Base-by-base conservation (phyloP, 2,329 filamentous ascomycete genomes). In the Tolypocladium tundrense region DNA sequence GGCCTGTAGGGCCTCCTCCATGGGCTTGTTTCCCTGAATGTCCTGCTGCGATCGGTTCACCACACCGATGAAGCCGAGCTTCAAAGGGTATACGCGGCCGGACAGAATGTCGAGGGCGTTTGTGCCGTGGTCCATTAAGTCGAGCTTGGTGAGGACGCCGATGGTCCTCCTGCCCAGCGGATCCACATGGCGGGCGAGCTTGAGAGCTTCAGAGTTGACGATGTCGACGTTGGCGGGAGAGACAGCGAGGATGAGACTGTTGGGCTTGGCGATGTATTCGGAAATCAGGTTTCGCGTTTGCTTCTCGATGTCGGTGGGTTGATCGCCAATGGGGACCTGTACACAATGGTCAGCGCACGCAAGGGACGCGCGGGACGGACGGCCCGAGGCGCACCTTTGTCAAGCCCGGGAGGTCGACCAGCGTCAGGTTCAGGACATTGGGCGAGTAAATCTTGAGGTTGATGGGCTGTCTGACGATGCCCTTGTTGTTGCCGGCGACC, bases 371-470 rank as follows among this genome's bases (percentile, higher is more conserved):
- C 48, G 41, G 24, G 37, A 50, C 37, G 31, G 6, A 7, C n/a
- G 16, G 27, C 11, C 50, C 24, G 31, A 40, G 58, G 62, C 74
- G 56, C 72, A 91, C 88, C 82, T 99, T 97, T 67, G 94, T 99
- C 70, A 99, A 77, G 66, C 94, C 94, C 4, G 94, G 94, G 69
- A 99, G 76, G 80, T 99, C 94, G 60, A 99, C 94, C 67, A 99
- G 79, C 2, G 94, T 99, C 75, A 99, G 79, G 75, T 95, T 99
- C 60, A 99, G 83, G 60, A 99, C 94, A 72, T 97, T 88, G 31
- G 94, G 92, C 52, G 94, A 97, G 78, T 96, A 99, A 62, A 99
- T 94, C 73, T 97, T 97, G 65, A 99, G 83, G 75, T 99, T 97
- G 73, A 99, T 99, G 60, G 94, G 91, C 71, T 96, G 90, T 62